Evolutionary conservation across 2,329 filamentous ascomycete genomes (phyloP), one percentile per base, ranked within the genome.

Genomic region (Periglandula ipomoeae): DNA sequence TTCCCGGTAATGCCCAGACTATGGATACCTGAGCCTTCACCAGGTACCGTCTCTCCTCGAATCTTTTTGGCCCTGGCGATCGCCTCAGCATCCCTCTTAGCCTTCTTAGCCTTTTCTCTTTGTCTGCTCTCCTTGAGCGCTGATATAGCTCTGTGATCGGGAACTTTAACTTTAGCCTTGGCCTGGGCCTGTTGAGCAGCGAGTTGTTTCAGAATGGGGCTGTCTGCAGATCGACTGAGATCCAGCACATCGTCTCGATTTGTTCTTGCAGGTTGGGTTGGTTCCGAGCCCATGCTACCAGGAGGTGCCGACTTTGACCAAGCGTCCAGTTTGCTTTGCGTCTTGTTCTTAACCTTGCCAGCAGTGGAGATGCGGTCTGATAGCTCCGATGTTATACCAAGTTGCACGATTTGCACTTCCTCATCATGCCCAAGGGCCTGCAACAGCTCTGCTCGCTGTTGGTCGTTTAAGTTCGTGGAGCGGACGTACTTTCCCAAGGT

Each of bases 401-500:
- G 59, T 44, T 71, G 66, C 19, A 75, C 63, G 35, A 77, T 70
- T 51, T 76, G 69, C 10, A 79, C 65, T 9, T 76, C 70, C 27
- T 81, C 78, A 40, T 76, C 71, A 49, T 82, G 76, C 23, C 78
- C 77, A 15, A 84, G 65, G 8, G 78, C 80, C 58, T 80, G 76
- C 45, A 82, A 69, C 32, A 97, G 72, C 66, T 95, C 87, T 10
- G 90, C 91, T 56, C 90, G 89, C 61, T 97, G 89, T 49, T 85
- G 82, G 32, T 80, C 78, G 11, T 79, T 87, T 56, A 97, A 70
- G 57, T 95, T 95, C 2, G 90, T 95, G 58, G 79, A 84, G 55
- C 84, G 78, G 19, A 74, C 68, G 53, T 78, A 76, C 61, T 73
- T 68, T 61, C 79, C 74, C 32, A 75, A 69, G 50, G 58, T 50